Percentiles rank a stretch among this genome's conserved stretches.
Conservation (phyloP, 495 filamentous ascomycete genomes). For the Pyrenopolyporus hunteri region DNA sequence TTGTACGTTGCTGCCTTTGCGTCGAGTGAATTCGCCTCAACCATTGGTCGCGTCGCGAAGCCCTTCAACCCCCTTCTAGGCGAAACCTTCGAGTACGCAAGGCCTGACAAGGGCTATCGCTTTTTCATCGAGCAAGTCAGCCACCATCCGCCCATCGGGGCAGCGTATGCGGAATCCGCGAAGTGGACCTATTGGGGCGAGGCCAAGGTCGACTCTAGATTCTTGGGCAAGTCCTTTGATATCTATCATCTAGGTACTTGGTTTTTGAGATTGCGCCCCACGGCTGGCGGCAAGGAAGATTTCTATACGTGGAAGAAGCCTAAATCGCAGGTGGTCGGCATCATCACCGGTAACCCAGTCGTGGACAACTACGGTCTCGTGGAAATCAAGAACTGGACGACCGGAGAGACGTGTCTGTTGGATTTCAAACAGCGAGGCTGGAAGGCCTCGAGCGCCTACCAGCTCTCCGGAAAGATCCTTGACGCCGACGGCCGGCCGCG, state of each 20-base stretch:
- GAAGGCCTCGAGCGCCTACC: constrained; percentile 89
- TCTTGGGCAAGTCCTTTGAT: constrained; percentile 96
- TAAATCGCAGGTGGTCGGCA: constrained; percentile 95
- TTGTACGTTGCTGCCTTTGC: constrained; percentile 97
- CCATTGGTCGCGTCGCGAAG: constrained; percentile 94
- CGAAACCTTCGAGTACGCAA: constrained; percentile 94
- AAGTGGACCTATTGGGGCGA: constrained; percentile 99
- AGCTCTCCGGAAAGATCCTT: constrained; percentile 82
- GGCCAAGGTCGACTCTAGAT: constrained; percentile 95
- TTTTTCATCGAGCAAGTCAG: constrained; percentile 99
- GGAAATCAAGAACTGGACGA: constrained; percentile 97
- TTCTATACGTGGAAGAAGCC: constrained; percentile 99
- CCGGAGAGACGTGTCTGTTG: constrained; percentile 85
- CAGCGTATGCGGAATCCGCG: constrained; percentile 88
- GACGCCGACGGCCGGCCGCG: constrained; percentile 74
- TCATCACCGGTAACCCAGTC: constrained; percentile 93
- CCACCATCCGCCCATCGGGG: constrained; percentile 95
- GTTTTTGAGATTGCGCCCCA: constrained; percentile 88
- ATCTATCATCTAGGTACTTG: constrained; percentile 96
- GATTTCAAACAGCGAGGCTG: constrained; percentile 97
- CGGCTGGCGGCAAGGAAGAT: constrained; percentile 77
- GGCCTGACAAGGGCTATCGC: constrained; percentile 95
- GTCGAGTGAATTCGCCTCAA: constrained; percentile 94
- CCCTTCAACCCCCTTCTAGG: constrained; percentile 96
- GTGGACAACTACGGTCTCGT: constrained; percentile 99